Percentiles rank a stretch among this genome's conserved stretches.
Evolutionary conservation across 768 basidiomycete genomes (phyloP).

Genomic region (Tulasnella sp.): DNA sequence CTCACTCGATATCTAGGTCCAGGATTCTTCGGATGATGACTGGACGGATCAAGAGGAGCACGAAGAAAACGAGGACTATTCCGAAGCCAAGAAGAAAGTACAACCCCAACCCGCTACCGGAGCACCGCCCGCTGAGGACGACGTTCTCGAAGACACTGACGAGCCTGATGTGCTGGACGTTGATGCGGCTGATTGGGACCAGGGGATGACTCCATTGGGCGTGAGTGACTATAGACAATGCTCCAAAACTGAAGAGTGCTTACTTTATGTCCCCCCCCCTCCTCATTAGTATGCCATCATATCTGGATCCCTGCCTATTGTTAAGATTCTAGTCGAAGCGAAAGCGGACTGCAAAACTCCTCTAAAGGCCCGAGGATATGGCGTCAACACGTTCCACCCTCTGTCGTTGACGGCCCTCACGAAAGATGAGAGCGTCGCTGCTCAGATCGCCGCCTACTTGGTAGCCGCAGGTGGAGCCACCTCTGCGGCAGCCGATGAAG

Average conservation of each 20-base stretch:
- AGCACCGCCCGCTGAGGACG: conserved; percentile 17
- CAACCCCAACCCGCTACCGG: conserved; percentile 6
- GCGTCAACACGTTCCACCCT: conserved; percentile 20
- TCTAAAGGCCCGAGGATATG: conserved; percentile 24
- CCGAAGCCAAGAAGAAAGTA: conserved; percentile 33
- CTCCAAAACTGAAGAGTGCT: not conserved
- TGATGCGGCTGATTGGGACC: conserved; percentile 48
- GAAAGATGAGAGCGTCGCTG: conserved; percentile 21
- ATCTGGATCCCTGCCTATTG: conserved; percentile 33
- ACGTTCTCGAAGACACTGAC: conserved; percentile 36
- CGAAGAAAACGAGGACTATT: conserved; percentile 20
- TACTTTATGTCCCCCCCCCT: not conserved
- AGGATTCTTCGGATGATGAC: conserved; percentile 9
- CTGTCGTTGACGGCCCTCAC: conserved; percentile 25
- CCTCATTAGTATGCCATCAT: conserved; percentile 21
- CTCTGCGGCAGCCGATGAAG: conserved; percentile 25
- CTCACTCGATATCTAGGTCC: conserved; percentile 17
- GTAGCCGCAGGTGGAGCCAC: conserved; percentile 24
- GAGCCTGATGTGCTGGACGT: conserved; percentile 49
- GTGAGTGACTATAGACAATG: conserved; percentile 31
- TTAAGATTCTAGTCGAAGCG: conserved; percentile 37
- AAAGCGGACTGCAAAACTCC: conserved; percentile 38
- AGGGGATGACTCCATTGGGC: conserved; percentile 39
- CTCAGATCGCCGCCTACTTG: conserved; percentile 24
- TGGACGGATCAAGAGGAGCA: not conserved